These are phyloP conservation scores for Arthrobotrys iridis DNA, from an alignment of 2,329 filamentous ascomycete species.

Conservation along the genomic window DNA sequence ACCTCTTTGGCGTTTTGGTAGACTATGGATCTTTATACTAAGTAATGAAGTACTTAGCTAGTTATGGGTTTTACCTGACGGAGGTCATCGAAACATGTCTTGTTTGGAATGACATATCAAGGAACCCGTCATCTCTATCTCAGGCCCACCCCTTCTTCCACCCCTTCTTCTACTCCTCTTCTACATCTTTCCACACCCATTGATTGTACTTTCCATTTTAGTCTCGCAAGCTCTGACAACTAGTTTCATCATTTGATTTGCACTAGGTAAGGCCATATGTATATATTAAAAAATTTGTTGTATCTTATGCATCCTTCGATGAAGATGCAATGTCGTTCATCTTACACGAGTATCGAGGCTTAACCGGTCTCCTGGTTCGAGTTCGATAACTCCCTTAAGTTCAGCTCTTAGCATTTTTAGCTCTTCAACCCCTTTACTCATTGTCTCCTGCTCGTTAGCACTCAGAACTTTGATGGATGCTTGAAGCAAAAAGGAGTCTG, in stretches of 20 bases:
- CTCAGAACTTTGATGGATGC: conserved; percentile 56
- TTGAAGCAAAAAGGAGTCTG: conserved; percentile 56
- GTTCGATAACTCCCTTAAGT: conserved; percentile 57
- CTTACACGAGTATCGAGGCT: conserved; percentile 57
- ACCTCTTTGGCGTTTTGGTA: conserved; percentile 32
- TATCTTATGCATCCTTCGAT: too few relatives aligned
- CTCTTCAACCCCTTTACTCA: conserved; percentile 56
- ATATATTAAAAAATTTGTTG: conserved; percentile 15
- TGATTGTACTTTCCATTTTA: not conserved
- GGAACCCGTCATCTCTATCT: too few relatives aligned
- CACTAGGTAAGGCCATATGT: conserved; percentile 3
- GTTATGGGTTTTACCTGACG: not conserved
- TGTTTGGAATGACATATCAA: not conserved
- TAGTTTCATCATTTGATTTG: not conserved
- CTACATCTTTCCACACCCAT: too few relatives aligned
- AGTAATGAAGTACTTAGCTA: too few relatives aligned
- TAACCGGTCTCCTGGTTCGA: conserved; percentile 57
- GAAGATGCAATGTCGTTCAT: too few relatives aligned
- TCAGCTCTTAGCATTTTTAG: conserved; percentile 55
- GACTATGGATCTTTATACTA: conserved; percentile 20
- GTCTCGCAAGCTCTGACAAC: not conserved
- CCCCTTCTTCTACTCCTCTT: too few relatives aligned
- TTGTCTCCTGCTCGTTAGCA: conserved; percentile 57
- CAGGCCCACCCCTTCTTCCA: too few relatives aligned
- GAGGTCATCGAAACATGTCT: not conserved